Evolutionary conservation across 2,329 filamentous ascomycete genomes (phyloP), one percentile per base, ranked within the genome.

Genomic region (Coleophoma crateriformis): DNA sequence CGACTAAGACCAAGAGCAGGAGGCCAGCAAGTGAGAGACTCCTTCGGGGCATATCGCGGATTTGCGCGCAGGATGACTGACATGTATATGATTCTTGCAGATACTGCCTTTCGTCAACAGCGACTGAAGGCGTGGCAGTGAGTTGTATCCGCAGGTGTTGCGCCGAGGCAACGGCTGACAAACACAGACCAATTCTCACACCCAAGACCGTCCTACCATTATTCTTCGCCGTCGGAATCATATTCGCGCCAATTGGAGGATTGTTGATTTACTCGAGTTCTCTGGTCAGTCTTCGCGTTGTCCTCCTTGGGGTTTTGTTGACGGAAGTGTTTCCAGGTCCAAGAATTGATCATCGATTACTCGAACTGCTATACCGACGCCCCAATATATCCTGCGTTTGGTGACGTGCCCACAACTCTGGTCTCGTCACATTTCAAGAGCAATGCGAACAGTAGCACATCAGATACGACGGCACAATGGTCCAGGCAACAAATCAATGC

Each of bases 101-200:
- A 97, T 73, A 97, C 92, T 52, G 94, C 94, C 11, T 99, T 97
- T 68, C 82, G 94, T 62, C 94, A 99, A 68, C 94, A 99, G 71
- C 85, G 94, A 66, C 73, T 99, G 69, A 96, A 97, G 73, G 94
- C 94, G 74, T 99, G 94, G 94, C 94, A 99, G 87, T 95, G 77
- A 71, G 90, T 58, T 47, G 50, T 48, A 48, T 33, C 48, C 49
- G 45, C 35, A 32, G 49, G 19, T 49, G 45, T 39, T 34, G 45
- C 46, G 46, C 38, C 34, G 39, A 33, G 22, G 45, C 45, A 34
- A 34, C 27, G 52, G 54, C 54, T 65, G 51, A 62, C 54, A 51
- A 27, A 32, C 15, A 12, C 68, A 94, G 89, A 72, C 92, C 92
- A 35, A 96, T 97, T 64, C 77, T 96, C 46, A 97, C 92, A 3